A percentile compares a stretch with the other conserved stretches of the same genome.
phyloP scores from a whole-genome alignment of 192 early-diverging fungal genomes.

The Cladochytrium replicatum region DNA sequence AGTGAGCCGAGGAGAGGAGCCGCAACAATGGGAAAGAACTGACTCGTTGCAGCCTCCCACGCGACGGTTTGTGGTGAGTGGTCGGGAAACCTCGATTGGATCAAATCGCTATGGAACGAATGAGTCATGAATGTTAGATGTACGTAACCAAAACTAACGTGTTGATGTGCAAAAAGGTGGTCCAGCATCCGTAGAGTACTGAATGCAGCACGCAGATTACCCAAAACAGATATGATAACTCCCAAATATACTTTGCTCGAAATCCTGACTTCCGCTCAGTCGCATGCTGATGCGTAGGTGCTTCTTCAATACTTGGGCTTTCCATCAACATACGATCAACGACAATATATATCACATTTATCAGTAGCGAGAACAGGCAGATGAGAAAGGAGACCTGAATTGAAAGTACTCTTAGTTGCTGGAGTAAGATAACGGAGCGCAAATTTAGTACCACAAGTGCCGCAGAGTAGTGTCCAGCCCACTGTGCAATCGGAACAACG shows the following conservation, averaged over 20 bases:
- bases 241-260: not conserved
- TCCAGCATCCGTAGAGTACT: not conserved
- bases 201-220: not conserved
- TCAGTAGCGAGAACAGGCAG: too few species aligned
- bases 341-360: too few species aligned
- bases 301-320: too few species aligned
- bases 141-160: not conserved
- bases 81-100: not conserved
- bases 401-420: too few species aligned
- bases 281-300: too few species aligned
- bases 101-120: not conserved
- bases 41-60: not conserved
- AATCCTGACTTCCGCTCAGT: too few species aligned
- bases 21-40: not conserved
- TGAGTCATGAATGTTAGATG: not conserved
- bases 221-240: not conserved
- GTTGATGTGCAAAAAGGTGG: constrained; percentile 1
- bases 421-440: too few species aligned
- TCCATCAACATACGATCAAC: too few species aligned
- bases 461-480: too few species aligned
- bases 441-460: too few species aligned
- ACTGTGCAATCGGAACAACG: too few species aligned
- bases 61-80: not conserved
- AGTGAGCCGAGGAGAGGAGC: not conserved
- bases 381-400: too few species aligned